These are phyloP conservation scores for Globisporangium nodosum DNA, from an alignment of 352 stramenopile species.

Conservation along the genomic window DNA sequence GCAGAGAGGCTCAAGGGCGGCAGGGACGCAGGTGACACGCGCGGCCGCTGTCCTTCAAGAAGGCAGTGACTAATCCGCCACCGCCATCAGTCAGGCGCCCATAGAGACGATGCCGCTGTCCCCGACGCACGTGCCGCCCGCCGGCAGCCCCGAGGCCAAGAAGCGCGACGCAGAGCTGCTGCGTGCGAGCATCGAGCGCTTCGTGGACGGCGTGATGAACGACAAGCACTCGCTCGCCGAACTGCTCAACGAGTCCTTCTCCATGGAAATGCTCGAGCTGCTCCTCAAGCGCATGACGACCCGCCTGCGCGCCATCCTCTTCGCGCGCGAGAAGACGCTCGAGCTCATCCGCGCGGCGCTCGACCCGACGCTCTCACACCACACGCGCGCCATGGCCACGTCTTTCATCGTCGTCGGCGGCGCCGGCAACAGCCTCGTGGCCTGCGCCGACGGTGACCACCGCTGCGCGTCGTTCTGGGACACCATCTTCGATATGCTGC, in stretches of 20 bases:
- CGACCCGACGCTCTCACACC: conserved; percentile 36
- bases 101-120: conserved; percentile 18
- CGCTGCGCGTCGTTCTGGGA: conserved; percentile 62
- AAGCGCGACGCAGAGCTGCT: conserved; percentile 50
- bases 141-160: conserved; percentile 25
- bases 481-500: conserved; percentile 58
- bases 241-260: conserved; percentile 78
- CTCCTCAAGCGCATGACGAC: conserved; percentile 85
- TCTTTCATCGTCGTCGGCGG: conserved; percentile 73
- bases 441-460: conserved; percentile 44
- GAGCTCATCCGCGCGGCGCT: conserved; percentile 70
- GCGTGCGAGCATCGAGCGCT: conserved; percentile 73
- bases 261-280: conserved; percentile 79
- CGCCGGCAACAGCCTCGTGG: conserved; percentile 47
- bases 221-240: conserved; percentile 50
- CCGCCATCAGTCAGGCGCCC: not conserved
- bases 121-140: conserved; percentile 21
- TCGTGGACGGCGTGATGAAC: conserved; percentile 78
- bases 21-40: not conserved
- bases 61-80: not conserved
- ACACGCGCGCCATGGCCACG: conserved; percentile 67
- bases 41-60: not conserved
- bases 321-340: conserved; percentile 59
- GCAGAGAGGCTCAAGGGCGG: not conserved
- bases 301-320: conserved; percentile 68